phyloP scores from a whole-genome alignment of 2,329 filamentous ascomycete genomes.

The Fusarium haematococcum region DNA sequence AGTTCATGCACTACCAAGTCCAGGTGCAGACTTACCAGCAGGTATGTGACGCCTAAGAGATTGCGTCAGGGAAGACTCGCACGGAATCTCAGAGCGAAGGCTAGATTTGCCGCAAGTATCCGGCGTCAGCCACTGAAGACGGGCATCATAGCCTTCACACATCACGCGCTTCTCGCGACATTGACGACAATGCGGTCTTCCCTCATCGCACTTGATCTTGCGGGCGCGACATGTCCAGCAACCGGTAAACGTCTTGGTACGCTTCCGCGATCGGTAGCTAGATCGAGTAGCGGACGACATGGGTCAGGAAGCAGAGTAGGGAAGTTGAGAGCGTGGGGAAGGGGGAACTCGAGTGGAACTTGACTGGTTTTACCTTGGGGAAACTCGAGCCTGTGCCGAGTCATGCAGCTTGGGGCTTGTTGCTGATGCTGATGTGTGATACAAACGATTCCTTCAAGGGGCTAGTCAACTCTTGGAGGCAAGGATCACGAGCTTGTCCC shows the following conservation, averaged over 20 bases:
- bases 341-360: neutral
- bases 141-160: slow-evolving; percentile 48
- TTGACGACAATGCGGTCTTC: slow-evolving; percentile 48
- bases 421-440: neutral
- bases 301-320: neutral
- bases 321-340: slow-evolving; percentile 2
- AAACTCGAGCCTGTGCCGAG: neutral
- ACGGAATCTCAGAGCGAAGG: neutral
- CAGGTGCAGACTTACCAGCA: slow-evolving; percentile 4
- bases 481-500: neutral
- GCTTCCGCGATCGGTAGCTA: slow-evolving; percentile 21
- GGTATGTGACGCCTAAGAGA: slow-evolving; percentile 15
- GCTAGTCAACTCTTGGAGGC: neutral
- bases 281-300: slow-evolving; percentile 14
- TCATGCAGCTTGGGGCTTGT: neutral
- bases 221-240: slow-evolving; percentile 54
- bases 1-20: neutral
- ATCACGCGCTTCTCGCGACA: slow-evolving; percentile 46
- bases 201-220: slow-evolving; percentile 54
- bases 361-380: neutral
- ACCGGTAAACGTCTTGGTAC: slow-evolving; percentile 47
- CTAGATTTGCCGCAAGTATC: neutral
- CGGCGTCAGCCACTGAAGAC: slow-evolving; percentile 43
- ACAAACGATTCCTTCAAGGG: neutral
- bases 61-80: neutral